Base-by-base conservation (phyloP, 106 monocot genomes). In the Amphibolis antarctica region DNA sequence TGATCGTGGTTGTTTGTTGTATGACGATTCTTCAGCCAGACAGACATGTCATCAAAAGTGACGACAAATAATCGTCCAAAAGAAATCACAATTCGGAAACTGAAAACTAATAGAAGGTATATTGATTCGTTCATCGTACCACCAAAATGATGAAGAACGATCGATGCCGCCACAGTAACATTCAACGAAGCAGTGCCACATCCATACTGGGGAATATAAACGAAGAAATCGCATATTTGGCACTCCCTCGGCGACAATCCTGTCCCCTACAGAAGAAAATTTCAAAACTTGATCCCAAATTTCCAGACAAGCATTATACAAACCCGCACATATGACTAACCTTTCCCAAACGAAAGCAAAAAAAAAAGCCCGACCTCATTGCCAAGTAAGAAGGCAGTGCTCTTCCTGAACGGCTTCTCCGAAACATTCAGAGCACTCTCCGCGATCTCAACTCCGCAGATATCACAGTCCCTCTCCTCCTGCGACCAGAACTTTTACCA, bases 121-220 rank as follows among this genome's bases (percentile, higher is more conserved):
- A 48, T 15, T 48, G 14, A 48, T 48, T 1, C 1, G 17, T 1
- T 48, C 7, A 52, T 49, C 44, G 23, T 77, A 89, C 92, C 86
- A 71, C 79, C 92, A 67, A 98, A 96, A 49, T 98, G 94, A 60
- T 98, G 96, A 22, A 98, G 68, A 11, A 86, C 80, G 12, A 98
- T 98, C 12, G 96, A 90, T 0, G 96, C 96, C 12, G 96, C 96
- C 13, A 96, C 89, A 0, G 96, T 96, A 55, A 96, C 96, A 71
- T 96, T 96, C 20, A 90, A 75, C 5, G 96, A 96, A 17, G 96
- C 96, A 7, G 96, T 98, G n/a, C 96, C 96, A 65, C 76, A 64
- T 18, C 96, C 96, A 43, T 98, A 98, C 69, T 98, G 90, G 0
- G 90, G 86, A 21, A 90, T 98, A 61, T 98, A 98, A 18, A 98